Evolutionary conservation across 805 yeast genomes (phyloP), one percentile per base, ranked within the genome.

Genomic region (Clavispora asparagi): DNA sequence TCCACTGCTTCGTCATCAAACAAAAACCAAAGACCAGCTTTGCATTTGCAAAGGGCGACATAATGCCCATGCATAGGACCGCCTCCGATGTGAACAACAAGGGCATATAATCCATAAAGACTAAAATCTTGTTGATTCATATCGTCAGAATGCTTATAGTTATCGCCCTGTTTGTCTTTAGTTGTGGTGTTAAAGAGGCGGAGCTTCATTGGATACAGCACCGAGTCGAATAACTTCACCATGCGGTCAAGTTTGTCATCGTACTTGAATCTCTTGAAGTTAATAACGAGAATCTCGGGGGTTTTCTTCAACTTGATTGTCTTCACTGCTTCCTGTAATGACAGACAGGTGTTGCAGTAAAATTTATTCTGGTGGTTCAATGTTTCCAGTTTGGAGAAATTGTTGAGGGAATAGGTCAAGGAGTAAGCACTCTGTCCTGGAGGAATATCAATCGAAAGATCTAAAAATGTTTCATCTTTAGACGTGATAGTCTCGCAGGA

Each of bases 61-160:
- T 94, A 94, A 62, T 94, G 99, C 0, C 99, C 99, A 66, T 91
- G 97, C 70, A 89, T 90, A 1, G 98, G 97, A 0, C 98, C 97
- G 4, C 97, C 95, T 6, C 99, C 99, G 54, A 94, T 82, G 61
- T 94, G 99, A 10, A 94, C 90, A 11, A 94, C 94, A 38, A 92
- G 83, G 0, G 92, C 88, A 51, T 82, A 85, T 42, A 94, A 68
- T 57, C 91, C 96, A 59, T 90, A 94, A 16, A 83, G 71, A 10
- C 62, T 56, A 44, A 63, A 63, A 28, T 63, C 65, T 55, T 78
- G 79, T 40, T 76, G 56, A 16, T 28, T 39, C 6, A 17, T 7
- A 23, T 29, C 36, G 7, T 29, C 42, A 2, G 12, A 6, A 7
- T 8, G 12, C 26, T 40, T 40, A 14, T 7, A 11, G 12, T 12